Conservation (phyloP, 2,329 filamentous ascomycete species). For the Arthrobotrys musiformis region DNA sequence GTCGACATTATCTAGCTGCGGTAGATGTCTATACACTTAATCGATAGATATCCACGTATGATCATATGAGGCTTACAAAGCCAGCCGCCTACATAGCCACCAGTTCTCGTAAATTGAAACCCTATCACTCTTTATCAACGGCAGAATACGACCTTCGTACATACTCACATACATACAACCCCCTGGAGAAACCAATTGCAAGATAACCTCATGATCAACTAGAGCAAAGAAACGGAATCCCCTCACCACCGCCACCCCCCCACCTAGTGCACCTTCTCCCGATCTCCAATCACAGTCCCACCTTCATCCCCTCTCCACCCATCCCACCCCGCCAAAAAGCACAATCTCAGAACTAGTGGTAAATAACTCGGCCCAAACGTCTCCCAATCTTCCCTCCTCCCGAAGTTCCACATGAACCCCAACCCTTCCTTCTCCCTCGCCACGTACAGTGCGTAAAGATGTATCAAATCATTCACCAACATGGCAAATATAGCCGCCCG, state of each 20-base stretch:
- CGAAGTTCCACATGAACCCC: constrained; percentile 35
- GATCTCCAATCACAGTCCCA: background rate
- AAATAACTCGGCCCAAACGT: constrained; percentile 36
- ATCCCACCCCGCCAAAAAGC: constrained; percentile 44
- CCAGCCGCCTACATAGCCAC: background rate
- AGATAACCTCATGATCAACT: background rate
- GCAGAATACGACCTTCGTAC: background rate
- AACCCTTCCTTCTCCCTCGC: background rate
- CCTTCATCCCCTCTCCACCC: constrained; percentile 26
- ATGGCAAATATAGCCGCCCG: constrained; percentile 9
- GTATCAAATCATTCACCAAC: constrained; percentile 36
- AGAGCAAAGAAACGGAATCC: background rate
- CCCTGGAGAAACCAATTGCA: too few relatives aligned
- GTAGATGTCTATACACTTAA: background rate
- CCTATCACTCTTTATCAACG: background rate
- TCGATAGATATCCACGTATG: background rate
- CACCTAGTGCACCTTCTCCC: background rate
- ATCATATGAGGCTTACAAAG: background rate
- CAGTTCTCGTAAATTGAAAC: background rate
- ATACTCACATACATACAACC: too few relatives aligned
- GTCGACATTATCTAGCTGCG: background rate
- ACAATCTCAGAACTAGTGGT: constrained; percentile 20
- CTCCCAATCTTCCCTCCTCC: constrained; percentile 30
- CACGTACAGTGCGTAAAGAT: constrained; percentile 32
- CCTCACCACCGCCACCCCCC: background rate